These are phyloP conservation scores for Scutellaria galericulata DNA, from an alignment of 257 asterid genomes.

Conservation along the genomic window DNA sequence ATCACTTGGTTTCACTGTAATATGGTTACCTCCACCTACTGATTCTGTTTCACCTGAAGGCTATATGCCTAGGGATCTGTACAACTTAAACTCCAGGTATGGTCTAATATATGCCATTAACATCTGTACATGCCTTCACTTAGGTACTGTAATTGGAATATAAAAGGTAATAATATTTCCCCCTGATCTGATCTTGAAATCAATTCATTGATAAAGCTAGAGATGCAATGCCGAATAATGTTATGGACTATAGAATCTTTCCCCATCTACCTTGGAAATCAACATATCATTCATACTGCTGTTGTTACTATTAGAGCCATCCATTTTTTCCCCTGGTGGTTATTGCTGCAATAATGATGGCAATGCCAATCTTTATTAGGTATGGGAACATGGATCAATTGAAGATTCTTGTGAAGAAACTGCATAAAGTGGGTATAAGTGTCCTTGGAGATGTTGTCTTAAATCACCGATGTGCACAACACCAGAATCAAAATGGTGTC, in stretches of 20 bases:
- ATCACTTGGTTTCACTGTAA: constrained; percentile 79
- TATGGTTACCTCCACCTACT: constrained; percentile 99
- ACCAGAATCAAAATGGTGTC: constrained; percentile 75
- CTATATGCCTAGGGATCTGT: constrained; percentile 94
- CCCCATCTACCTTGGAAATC: neutral
- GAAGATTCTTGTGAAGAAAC: constrained; percentile 68
- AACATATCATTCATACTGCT: neutral
- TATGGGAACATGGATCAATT: constrained; percentile 82
- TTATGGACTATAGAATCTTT: constrained; percentile 2
- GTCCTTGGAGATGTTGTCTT: constrained; percentile 95
- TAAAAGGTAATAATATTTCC: neutral
- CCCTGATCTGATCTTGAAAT: constrained; percentile 12
- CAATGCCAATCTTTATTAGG: constrained; percentile 45
- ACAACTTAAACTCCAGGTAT: constrained; percentile 94
- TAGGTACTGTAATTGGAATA: neutral
- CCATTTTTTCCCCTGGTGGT: constrained; percentile 8
- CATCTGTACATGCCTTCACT: neutral
- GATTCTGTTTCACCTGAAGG: constrained; percentile 98
- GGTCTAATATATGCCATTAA: neutral
- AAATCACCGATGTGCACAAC: constrained; percentile 91
- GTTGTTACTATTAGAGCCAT: neutral
- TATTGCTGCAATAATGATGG: constrained; percentile 26
- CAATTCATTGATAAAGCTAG: constrained; percentile 21
- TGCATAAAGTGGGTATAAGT: constrained; percentile 74
- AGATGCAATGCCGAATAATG: constrained; percentile 18